Evolutionary conservation across 2,329 filamentous ascomycete genomes (phyloP).

Genomic region (Clonostachys chloroleuca): DNA sequence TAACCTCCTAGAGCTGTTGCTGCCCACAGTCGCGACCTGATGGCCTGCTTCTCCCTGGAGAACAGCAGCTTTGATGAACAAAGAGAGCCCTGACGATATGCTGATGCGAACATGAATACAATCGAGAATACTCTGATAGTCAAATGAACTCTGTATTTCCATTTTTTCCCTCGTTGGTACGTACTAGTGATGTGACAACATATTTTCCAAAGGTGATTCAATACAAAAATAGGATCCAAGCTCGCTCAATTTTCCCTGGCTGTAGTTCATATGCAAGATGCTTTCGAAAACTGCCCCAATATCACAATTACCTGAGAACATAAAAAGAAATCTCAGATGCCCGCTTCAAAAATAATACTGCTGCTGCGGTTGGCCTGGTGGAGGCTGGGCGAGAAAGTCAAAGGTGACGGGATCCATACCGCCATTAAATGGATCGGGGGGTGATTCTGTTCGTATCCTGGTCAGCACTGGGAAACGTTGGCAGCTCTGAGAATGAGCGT

Average conservation of each 20-base stretch:
- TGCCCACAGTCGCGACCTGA: constrained; percentile 27
- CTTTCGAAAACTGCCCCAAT: not conserved
- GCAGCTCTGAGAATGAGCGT: not conserved
- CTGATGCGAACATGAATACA: too few relatives aligned
- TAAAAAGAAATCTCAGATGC: not conserved
- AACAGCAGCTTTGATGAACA: constrained; percentile 42
- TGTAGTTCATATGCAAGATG: too few relatives aligned
- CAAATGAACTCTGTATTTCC: too few relatives aligned
- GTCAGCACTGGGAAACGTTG: not conserved
- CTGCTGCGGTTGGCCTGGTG: constrained; percentile 48
- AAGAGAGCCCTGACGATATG: constrained; percentile 53
- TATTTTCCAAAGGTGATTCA: too few relatives aligned
- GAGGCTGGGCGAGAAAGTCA: constrained; percentile 55
- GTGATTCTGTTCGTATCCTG: constrained; percentile 38
- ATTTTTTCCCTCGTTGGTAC: too few relatives aligned
- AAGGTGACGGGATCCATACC: constrained; percentile 54
- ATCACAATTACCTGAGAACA: not conserved
- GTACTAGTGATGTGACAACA: too few relatives aligned
- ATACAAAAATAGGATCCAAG: too few relatives aligned
- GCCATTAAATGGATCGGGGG: constrained; percentile 50
- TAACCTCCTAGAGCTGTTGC: constrained; percentile 26
- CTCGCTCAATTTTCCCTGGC: too few relatives aligned
- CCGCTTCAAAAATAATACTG: constrained; percentile 49
- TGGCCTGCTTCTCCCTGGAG: constrained; percentile 7
- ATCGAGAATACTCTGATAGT: too few relatives aligned